phyloP scores from a whole-genome alignment of 1,284 basidiomycete genomes.

The Wolfiporia cocos region DNA sequence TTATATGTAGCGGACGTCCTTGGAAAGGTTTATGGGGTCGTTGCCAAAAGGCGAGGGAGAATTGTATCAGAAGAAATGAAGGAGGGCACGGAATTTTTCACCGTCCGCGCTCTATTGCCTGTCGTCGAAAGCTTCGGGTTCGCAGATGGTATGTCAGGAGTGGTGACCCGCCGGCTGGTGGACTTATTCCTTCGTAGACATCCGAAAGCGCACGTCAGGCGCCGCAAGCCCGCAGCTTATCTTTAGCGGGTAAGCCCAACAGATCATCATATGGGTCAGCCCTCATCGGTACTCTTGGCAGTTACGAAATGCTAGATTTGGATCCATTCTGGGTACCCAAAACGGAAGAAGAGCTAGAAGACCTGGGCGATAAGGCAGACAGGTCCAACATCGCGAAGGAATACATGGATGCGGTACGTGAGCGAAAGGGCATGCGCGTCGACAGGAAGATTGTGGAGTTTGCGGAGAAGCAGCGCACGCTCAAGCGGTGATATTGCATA shows the following conservation, averaged over 20 bases:
- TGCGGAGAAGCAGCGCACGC: constrained; percentile 95
- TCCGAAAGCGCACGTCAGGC: constrained; percentile 93
- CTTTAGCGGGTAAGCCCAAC: constrained; percentile 85
- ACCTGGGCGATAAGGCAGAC: constrained; percentile 95
- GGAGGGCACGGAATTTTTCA: constrained; percentile 95
- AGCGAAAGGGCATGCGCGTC: constrained; percentile 93
- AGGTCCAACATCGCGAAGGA: constrained; percentile 89
- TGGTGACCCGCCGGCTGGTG: background rate
- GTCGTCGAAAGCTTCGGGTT: constrained; percentile 98
- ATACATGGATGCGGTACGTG: constrained; percentile 91
- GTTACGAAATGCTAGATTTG: constrained; percentile 84
- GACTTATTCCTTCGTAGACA: constrained; percentile 51
- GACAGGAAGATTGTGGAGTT: constrained; percentile 90
- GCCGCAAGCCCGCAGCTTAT: constrained; percentile 96
- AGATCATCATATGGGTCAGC: too few species aligned
- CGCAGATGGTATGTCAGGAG: constrained; percentile 70
- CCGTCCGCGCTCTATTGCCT: constrained; percentile 85
- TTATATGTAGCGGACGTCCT: constrained; percentile 79
- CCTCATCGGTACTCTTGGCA: constrained; percentile 26
- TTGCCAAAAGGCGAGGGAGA: constrained; percentile 84
- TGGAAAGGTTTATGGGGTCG: constrained; percentile 96
- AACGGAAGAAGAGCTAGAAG: constrained; percentile 96
- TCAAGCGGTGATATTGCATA: constrained; percentile 62
- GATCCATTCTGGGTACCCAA: constrained; percentile 99
- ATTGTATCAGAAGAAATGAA: constrained; percentile 99